Evolutionary conservation across 2,329 filamentous ascomycete species (phyloP).

Genomic region (Penicillium sp.): DNA sequence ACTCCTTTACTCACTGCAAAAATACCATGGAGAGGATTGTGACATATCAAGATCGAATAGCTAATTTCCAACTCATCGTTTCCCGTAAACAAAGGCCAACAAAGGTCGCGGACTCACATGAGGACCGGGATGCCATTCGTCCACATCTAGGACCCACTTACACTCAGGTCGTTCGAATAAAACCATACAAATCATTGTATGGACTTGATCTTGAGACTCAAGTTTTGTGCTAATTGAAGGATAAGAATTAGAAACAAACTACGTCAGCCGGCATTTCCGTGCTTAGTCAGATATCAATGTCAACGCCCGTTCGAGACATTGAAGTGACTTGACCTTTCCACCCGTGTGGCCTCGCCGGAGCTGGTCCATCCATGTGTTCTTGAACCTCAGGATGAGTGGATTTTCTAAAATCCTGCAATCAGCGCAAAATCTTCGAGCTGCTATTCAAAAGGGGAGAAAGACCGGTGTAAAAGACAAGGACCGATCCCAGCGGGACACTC

Average conservation of each 20-base stretch:
- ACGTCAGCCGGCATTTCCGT: background rate
- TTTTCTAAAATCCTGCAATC: constrained; percentile 32
- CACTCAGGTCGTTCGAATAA: background rate
- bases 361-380: constrained; percentile 28
- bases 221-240: background rate
- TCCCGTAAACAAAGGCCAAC: background rate
- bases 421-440: constrained; percentile 34
- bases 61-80: background rate
- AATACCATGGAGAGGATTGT: too few relatives aligned
- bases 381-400: constrained; percentile 34
- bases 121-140: background rate
- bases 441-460: constrained; percentile 30
- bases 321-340: background rate
- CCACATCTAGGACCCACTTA: background rate
- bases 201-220: background rate
- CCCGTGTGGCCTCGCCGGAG: constrained; percentile 14
- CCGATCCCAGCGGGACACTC: constrained; percentile 20
- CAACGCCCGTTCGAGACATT: constrained; percentile 1
- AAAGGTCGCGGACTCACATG: background rate
- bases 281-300: constrained; percentile 15
- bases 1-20: too few relatives aligned
- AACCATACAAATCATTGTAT: background rate
- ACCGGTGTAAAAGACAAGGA: constrained; percentile 26
- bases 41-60: too few relatives aligned
- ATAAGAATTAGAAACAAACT: background rate